Conservation (phyloP, 345 rosid species). For the Euphorbia lathyris region DNA sequence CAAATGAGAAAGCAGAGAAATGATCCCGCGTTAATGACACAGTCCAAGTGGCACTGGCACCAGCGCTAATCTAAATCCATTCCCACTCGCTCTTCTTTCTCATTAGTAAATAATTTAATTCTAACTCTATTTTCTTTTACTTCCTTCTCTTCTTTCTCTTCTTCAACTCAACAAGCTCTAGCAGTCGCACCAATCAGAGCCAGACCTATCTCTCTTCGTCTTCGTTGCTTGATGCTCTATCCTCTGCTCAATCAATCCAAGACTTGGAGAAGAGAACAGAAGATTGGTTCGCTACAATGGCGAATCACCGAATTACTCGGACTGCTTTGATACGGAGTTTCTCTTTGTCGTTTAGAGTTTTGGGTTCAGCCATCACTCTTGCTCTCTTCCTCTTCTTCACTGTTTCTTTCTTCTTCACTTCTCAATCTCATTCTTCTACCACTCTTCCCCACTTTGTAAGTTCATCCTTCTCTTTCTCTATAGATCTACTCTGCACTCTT, state of each 20-base stretch:
- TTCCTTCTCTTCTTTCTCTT: background rate
- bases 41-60: slow-evolving; percentile 5
- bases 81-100: background rate
- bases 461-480: background rate
- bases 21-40: background rate
- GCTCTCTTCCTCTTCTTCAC: slow-evolving; percentile 50
- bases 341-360: slow-evolving; percentile 35
- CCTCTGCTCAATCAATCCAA: background rate
- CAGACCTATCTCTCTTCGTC: background rate
- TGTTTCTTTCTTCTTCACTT: slow-evolving; percentile 48
- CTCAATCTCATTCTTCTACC: slow-evolving; percentile 40
- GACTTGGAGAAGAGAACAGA: background rate
- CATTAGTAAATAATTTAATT: too few relatives aligned
- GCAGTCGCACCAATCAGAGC: background rate
- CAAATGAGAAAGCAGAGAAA: background rate
- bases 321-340: slow-evolving; percentile 24
- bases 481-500: background rate
- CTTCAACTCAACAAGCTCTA: background rate
- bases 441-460: slow-evolving; percentile 52
- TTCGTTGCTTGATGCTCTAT: background rate
- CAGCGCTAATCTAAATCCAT: background rate
- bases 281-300: slow-evolving; percentile 34
- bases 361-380: slow-evolving; percentile 40
- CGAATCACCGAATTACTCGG: slow-evolving; percentile 42
- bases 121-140: too few relatives aligned